Conservation (phyloP, 257 asterid genomes). For the Solanum clarkiae region DNA sequence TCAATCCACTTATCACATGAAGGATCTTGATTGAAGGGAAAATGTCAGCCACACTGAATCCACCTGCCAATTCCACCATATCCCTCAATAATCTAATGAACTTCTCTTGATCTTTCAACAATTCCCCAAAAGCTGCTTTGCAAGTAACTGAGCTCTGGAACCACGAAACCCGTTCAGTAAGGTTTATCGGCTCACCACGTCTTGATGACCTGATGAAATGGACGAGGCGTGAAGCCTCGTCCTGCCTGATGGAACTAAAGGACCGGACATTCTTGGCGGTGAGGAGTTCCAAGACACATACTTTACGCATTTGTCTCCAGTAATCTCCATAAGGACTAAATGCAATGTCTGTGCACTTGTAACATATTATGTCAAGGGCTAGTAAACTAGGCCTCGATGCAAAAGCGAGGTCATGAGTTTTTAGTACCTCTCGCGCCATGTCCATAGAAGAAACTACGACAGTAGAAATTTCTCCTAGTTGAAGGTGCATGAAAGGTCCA, state of each 20-base stretch:
- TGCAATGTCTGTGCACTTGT: background rate
- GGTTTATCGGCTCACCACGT: background rate
- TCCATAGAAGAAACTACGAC: conserved; percentile 19
- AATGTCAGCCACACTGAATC: background rate
- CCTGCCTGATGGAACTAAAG: too few relatives aligned
- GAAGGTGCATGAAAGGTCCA: conserved; percentile 12
- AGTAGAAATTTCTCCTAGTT: conserved; percentile 17
- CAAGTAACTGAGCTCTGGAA: background rate
- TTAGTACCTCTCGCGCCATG: background rate
- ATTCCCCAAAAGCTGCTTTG: background rate
- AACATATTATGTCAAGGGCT: conserved; percentile 10
- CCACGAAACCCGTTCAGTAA: background rate
- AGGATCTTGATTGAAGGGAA: background rate
- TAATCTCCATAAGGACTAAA: conserved; percentile 24
- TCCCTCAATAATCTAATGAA: background rate
- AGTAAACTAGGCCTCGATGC: conserved; percentile 16
- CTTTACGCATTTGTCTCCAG: too few relatives aligned
- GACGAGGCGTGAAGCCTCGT: conserved; percentile 3
- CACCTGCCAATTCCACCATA: background rate
- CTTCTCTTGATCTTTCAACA: background rate
- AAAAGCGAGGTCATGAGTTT: conserved; percentile 12
- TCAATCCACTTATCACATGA: background rate
- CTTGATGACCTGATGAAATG: background rate
- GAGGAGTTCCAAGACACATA: too few relatives aligned
- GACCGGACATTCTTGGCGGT: too few relatives aligned